Conservation (phyloP, 2,329 filamentous ascomycete species). For the Scolecobasidium constrictum region DNA sequence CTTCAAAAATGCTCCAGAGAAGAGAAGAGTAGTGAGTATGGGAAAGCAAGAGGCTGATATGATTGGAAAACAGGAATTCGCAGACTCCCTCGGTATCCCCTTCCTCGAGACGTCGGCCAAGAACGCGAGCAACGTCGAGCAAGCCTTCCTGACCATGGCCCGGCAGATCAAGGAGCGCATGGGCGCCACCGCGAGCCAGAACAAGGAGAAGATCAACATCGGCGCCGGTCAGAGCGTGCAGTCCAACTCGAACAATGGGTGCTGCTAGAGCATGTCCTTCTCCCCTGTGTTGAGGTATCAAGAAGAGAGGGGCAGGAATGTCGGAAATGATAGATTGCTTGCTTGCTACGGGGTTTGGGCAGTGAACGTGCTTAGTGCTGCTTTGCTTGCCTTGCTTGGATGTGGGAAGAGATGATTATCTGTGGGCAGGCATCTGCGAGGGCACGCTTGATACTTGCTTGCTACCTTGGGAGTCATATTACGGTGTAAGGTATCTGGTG, state of each 20-base stretch:
- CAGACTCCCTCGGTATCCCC: constrained; percentile 94
- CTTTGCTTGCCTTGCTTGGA: too few species aligned
- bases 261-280: too few species aligned
- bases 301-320: too few species aligned
- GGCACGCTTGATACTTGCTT: too few species aligned
- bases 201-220: constrained; percentile 95
- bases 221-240: constrained; percentile 90
- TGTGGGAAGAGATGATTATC: too few species aligned
- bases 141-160: constrained; percentile 99
- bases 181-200: constrained; percentile 95
- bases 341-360: too few species aligned
- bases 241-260: constrained; percentile 72
- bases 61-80: constrained; percentile 88
- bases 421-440: too few species aligned
- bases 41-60: neutral
- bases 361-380: too few species aligned
- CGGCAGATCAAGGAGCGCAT: constrained; percentile 99
- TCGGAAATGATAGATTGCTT: too few species aligned
- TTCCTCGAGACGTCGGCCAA: constrained; percentile 99
- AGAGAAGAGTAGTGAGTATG: neutral
- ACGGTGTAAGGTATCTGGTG: too few species aligned
- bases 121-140: constrained; percentile 98
- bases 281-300: too few species aligned
- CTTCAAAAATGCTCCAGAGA: constrained; percentile 14
- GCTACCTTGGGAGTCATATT: too few species aligned